Percentiles rank a stretch among this genome's conserved stretches.
phyloP scores from a whole-genome alignment of 495 filamentous ascomycete species.

The Rhizodiscina lignyota region DNA sequence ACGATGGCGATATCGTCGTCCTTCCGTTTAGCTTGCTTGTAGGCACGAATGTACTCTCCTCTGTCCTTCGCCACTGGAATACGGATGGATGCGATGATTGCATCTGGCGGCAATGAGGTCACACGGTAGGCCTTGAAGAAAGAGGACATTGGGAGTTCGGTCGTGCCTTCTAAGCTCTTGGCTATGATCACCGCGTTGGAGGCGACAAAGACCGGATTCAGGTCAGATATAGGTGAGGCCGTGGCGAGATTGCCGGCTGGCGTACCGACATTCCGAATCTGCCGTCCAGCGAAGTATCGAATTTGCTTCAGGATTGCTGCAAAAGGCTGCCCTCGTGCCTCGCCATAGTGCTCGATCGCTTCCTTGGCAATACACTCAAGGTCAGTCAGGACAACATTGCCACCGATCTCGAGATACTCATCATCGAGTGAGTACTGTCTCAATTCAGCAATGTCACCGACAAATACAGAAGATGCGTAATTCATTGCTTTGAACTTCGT shows the following conservation, averaged over 20 bases:
- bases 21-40: conserved; percentile 91
- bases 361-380: conserved; percentile 55
- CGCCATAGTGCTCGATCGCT: conserved; percentile 68
- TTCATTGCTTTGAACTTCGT: conserved; percentile 94
- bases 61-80: conserved; percentile 57
- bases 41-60: conserved; percentile 57
- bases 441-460: conserved; percentile 84
- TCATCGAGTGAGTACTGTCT: conserved; percentile 63
- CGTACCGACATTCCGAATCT: conserved; percentile 93
- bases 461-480: conserved; percentile 77
- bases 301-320: conserved; percentile 61
- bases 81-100: conserved; percentile 71
- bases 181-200: conserved; percentile 67
- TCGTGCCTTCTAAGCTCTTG: conserved; percentile 51
- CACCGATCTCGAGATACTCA: conserved; percentile 72
- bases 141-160: conserved; percentile 71
- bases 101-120: conserved; percentile 67
- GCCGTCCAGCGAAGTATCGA: conserved; percentile 84
- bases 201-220: conserved; percentile 90
- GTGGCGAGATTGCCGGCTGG: conserved; percentile 92
- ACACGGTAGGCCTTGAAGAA: conserved; percentile 88
- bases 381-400: conserved; percentile 81
- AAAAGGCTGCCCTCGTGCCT: conserved; percentile 52
- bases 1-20: conserved; percentile 97
- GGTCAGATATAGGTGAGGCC: conserved; percentile 87